Evolutionary conservation across 768 basidiomycete genomes (phyloP), one percentile per base, ranked within the genome.

Genomic region (button mushroom (Agaricus bisporus)): DNA sequence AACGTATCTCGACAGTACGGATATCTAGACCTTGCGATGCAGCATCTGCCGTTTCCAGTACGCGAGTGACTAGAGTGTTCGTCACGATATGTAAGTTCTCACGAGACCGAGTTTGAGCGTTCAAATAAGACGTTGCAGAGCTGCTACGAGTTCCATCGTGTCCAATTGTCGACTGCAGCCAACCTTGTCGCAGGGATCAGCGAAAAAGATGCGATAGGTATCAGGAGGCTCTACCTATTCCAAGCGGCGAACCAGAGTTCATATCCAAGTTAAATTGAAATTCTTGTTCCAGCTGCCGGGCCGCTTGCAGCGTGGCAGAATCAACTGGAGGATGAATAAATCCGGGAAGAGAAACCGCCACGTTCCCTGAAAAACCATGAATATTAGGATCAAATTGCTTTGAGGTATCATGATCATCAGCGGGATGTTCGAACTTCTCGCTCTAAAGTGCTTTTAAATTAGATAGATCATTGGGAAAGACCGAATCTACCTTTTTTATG

Each of bases 361-460:
- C 56, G 18, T 58, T 46, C 7, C 64, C 64, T 1, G 48, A 41
- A 29, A 49, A 63, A 22, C 50, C 60, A 49, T 58, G 67, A 48
- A 56, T 45, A n/a, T 48, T 48, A 8, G 63, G 61, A 37, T 63
- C 48, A 26, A 66, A 56, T 56, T 66, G 47, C 5, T 56, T 54
- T 38, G 48, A 50, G 15, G 50, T 63, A 41, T 61, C 44, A 52
- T 62, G 62, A 17, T 41, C 20, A 43, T 59, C 58, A 7, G 55
- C 53, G 14, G 64, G 61, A 17, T 57, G 38, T 12, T 60, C 62
- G 46, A 56, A 60, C 37, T 48, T 52, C 47, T 61, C 56, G 36
- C 47, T 44, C 60, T 66, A 54, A 35, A 71, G 71, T 66, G 35
- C 74, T 45, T 4, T 75, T 73, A 4, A 6, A 8, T 7, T 73